These are phyloP conservation scores for Pachysandra terminalis DNA, from an alignment of 164 flowering plant genomes.

Conservation along the genomic window DNA sequence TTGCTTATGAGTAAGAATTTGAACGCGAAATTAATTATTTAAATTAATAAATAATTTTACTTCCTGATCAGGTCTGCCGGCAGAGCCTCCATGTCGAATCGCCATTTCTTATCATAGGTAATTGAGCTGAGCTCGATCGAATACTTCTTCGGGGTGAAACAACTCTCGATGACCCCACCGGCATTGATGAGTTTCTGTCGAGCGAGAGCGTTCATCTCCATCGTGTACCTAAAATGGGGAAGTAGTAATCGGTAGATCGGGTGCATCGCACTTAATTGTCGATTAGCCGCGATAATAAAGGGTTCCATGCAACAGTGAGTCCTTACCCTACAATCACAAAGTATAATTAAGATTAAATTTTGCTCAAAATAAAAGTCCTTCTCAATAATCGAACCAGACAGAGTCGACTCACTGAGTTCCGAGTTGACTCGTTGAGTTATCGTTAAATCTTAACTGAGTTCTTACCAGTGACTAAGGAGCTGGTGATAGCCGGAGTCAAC, in stretches of 20 bases:
- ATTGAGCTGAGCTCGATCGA: slow-evolving; percentile 44
- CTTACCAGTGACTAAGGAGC: slow-evolving; percentile 73
- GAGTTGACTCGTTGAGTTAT: neutral
- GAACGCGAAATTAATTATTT: neutral
- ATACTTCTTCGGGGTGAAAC: slow-evolving; percentile 41
- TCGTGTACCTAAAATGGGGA: slow-evolving; percentile 22
- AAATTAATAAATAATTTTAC: no score
- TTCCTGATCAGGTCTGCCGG: slow-evolving; percentile 55
- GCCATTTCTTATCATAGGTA: slow-evolving; percentile 40
- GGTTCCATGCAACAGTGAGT: slow-evolving; percentile 68
- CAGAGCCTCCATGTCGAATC: slow-evolving; percentile 48
- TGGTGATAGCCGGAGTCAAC: slow-evolving; percentile 71
- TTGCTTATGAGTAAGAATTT: no score
- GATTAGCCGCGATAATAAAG: slow-evolving; percentile 59
- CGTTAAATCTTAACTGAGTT: no score
- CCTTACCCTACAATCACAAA: slow-evolving; percentile 45
- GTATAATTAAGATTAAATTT: no score
- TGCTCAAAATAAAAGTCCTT: no score
- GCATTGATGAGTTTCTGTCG: slow-evolving; percentile 40
- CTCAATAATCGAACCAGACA: no score
- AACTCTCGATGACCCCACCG: slow-evolving; percentile 38
- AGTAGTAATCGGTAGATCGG: slow-evolving; percentile 60
- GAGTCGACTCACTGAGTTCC: neutral
- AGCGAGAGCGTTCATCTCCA: slow-evolving; percentile 12
- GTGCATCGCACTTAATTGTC: slow-evolving; percentile 73